Evolutionary conservation across 495 filamentous ascomycete genomes (phyloP), one percentile per base, ranked within the genome.

Genomic region (Tetracladium marchalianum): DNA sequence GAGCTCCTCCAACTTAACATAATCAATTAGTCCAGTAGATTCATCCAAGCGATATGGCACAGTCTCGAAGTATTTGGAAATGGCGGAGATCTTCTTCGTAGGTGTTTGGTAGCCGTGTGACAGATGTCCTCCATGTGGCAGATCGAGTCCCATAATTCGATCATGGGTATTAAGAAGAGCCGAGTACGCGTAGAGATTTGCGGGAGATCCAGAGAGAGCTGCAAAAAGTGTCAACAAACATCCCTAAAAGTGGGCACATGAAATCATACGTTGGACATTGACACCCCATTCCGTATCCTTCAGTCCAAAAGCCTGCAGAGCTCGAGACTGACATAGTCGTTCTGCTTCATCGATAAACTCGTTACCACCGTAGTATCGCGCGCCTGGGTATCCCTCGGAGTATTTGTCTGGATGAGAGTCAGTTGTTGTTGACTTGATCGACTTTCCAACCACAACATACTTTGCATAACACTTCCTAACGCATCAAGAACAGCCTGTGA

Each of bases 61-160:
- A 4, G 93, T 97, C 71, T 98, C 92, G 59, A 97, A 98, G 69
- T 98, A 98, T 65, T 96, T 96, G 36, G 92, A 97, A 46, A 98
- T 84, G 55, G 85, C 85, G 12, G 92, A 97, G 56, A 98, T 96
- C 74, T 98, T 98, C 73, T 96, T 97, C 36, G 85, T 89, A 1
- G 93, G 90, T 11, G 84, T 96, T 65, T 98, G 92, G 67, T 98
- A 98, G 42, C 92, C 92, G 64, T 98, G 92, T 12, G 92, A 97
- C 34, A 98, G 75, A 66, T 98, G 92, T 45, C 92, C 92, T 40
- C 92, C 92, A 57, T 98, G 92, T 37, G 92, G 92, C 12, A 98
- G 76, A 64, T 98, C 92, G 38, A 98, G 76, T 36, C 93, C 90
- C 92, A 98, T 97, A 46, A 98, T 77, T 39, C 92, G 81, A 50